Base-by-base conservation (phyloP, 1,139 yeast species). In the Zygoascus meyerae region DNA sequence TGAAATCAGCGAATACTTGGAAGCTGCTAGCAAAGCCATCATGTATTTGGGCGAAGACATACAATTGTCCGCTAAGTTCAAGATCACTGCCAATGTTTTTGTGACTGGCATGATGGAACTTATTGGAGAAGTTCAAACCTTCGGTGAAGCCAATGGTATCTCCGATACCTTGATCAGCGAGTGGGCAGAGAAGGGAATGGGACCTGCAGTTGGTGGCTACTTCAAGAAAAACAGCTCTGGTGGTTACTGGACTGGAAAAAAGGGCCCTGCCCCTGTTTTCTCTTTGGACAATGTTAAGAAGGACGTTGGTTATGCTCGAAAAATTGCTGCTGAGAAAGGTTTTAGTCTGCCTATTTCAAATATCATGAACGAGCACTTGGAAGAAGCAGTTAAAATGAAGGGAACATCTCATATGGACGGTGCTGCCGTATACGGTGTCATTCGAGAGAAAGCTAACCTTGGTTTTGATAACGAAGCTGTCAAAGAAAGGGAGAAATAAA, bases 21-120 rank as follows among this genome's bases (percentile, higher is more conserved):
- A 52, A 30, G 58, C 59, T 26, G 60, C 61, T 62, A 63, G 65
- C 17, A 49, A 54, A 11, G 46, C 54, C 29, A 45, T 51, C 36
- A 50, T 59, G 42, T 53, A 54, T 36, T 51, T 61, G 11, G 64
- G 63, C 18, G 50, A 48, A n/a, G 62, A 59, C 39, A 58, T 55
- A 29, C 50, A 54, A 12, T 53, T 53, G 45, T 56, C 66, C 2
- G 47, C 55, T 18, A 46, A 51, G 10, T 48, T 62, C 55, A 62
- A 62, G 51, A 50, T 62, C 46, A 55, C 60, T 11, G 66, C 65
- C 28, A 62, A 62, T 52, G 48, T 57, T 10, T 52, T 62, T 45
- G 56, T 62, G 34, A 49, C 60, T 30, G 61, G 59, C 1, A 47
- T 61, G 52, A 58, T 59, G 48, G 65, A 62, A 48, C 47, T 60